Base-by-base conservation (phyloP, 345 rosid genomes). In the Physaria fendleri region DNA sequence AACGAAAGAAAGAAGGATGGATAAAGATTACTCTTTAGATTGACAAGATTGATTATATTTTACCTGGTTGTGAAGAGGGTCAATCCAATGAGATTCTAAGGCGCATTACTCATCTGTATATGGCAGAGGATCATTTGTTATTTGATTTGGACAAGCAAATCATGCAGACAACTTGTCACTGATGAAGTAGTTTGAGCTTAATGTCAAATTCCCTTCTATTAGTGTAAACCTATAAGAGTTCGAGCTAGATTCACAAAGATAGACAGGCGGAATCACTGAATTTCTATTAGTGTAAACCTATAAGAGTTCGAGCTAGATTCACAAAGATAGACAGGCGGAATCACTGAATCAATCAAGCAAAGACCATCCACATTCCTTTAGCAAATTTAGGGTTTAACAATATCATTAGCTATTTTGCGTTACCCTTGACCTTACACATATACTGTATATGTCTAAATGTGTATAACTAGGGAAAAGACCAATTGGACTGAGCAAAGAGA, bases 31-130 rank as follows among this genome's bases (percentile, higher is more conserved):
- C 28, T 64, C 10, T 44, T 22, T 32, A 40, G 21, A 53, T 30
- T 24, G 4, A 14, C 38, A 63, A 38, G 28, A 37, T 40, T 14
- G 34, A 18, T 34, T 6, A 11, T 13, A 34, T 3, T 10, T 10
- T 27, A 68, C 73, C 61, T 51, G 29, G 43, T 22, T 61, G 62
- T 45, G 67, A 60, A 60, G 67, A 60, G 56, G 62, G 55, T 41
- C 56, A 52, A 18, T 59, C 61, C 25, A 35, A 25, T 52, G 47
- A 68, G 41, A 51, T 18, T 21, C n/a, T 8, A 52, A 20, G 16
- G 15, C 23, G 14, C 34, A 60, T 60, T 52, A 68, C 3, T 68
- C 73, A 60, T 68, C 73, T 68, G 67, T 44, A 37, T 43, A 59
- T 43, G 21, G 12, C 52, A 60, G 22, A 34, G 3, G 25, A 13